phyloP scores from a whole-genome alignment of 2,329 filamentous ascomycete species.

The Sporothrix pallida region DNA sequence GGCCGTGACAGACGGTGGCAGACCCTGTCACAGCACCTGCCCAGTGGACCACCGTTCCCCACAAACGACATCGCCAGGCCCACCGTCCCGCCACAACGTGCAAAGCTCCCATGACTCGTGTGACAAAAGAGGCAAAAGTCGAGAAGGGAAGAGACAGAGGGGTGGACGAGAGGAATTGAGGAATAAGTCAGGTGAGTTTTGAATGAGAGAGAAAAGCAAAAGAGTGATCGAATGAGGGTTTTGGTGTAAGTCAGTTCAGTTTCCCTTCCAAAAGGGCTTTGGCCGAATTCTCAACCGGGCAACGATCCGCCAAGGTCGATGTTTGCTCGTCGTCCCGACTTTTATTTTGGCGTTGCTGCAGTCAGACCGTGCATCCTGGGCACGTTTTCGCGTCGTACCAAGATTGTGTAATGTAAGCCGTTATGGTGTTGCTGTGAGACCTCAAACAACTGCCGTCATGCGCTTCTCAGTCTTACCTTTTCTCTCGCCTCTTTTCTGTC shows the following conservation, averaged over 20 bases:
- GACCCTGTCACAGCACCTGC: neutral
- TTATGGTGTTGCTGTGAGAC: neutral
- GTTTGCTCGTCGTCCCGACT: neutral
- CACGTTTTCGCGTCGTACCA: constrained; percentile 8
- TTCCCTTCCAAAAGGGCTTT: no score
- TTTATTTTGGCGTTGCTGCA: neutral
- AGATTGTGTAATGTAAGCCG: neutral
- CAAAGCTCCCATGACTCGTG: constrained; percentile 15
- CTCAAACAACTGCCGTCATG: neutral
- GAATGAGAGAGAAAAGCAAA: neutral
- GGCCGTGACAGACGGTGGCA: neutral
- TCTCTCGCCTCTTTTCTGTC: neutral
- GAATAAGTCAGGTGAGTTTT: neutral
- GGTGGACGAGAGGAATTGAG: neutral
- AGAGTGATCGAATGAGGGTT: no score
- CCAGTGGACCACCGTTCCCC: neutral
- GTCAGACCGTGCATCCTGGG: neutral
- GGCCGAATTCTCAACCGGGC: neutral
- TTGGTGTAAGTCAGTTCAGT: no score
- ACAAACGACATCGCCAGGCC: neutral
- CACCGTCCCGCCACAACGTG: constrained; percentile 5
- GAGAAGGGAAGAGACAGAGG: neutral
- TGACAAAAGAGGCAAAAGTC: neutral
- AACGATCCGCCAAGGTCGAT: neutral
- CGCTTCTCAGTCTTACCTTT: neutral